A percentile compares a stretch with the other conserved stretches of the same genome.
These are phyloP conservation scores for Tolypocladium pustulatum DNA, from an alignment of 2,329 filamentous ascomycete genomes.

Conservation along the genomic window DNA sequence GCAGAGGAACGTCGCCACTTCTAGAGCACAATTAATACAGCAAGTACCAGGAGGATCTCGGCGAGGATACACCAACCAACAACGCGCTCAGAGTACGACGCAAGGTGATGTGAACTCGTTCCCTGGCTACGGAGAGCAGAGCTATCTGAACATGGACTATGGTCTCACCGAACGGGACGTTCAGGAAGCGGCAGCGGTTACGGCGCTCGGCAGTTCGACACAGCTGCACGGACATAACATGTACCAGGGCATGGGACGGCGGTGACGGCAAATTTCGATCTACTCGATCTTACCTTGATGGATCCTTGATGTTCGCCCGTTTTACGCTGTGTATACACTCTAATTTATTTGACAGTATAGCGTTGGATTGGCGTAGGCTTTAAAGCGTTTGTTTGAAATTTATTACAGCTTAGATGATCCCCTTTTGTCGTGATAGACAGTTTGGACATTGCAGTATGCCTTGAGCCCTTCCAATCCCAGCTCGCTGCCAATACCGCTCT, in stretches of 20 bases:
- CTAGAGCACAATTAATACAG: constrained; percentile 5
- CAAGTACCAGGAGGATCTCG: neutral
- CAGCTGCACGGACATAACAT: constrained; percentile 11
- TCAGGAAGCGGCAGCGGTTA: constrained; percentile 7
- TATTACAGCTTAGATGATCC: neutral
- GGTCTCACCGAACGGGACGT: constrained; percentile 10
- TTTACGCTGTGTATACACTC: neutral
- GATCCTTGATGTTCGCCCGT: neutral
- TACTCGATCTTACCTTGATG: neutral
- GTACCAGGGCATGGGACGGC: constrained; percentile 12
- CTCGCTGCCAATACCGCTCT: neutral
- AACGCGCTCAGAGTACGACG: constrained; percentile 6
- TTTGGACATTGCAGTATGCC: neutral
- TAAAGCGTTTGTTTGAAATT: no score
- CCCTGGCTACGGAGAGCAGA: constrained; percentile 10
- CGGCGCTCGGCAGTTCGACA: constrained; percentile 9
- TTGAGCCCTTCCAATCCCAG: neutral
- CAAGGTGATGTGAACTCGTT: constrained; percentile 8
- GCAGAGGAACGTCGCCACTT: constrained; percentile 2
- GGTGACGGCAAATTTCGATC: neutral
- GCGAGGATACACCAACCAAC: constrained; percentile 5
- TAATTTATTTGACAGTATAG: neutral
- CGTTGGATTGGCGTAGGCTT: neutral
- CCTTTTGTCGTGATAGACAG: neutral
- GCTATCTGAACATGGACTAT: constrained; percentile 15